Conservation (phyloP, 176 grass and related monocot species). For the Cenchrus fungigraminus region DNA sequence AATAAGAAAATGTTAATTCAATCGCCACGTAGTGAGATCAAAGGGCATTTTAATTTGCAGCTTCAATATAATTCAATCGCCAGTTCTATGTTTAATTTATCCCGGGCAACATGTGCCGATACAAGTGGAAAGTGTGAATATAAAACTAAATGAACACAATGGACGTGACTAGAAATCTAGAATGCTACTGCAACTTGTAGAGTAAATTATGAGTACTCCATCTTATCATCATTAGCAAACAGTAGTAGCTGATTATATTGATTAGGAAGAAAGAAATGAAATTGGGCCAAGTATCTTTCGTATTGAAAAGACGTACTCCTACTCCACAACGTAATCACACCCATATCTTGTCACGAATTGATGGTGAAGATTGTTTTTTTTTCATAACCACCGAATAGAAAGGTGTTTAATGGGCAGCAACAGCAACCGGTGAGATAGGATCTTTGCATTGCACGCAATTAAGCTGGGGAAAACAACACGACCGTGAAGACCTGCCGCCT, state of each 20-base stretch:
- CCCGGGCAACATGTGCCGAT: background rate
- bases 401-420: slow-evolving; percentile 47
- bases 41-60: background rate
- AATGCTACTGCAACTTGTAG: background rate
- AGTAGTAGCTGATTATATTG: background rate
- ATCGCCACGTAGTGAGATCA: background rate
- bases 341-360: slow-evolving; percentile 34
- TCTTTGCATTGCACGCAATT: slow-evolving; percentile 39
- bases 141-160: background rate
- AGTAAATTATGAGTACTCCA: background rate
- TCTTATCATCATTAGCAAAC: background rate
- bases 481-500: slow-evolving; percentile 14
- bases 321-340: slow-evolving; percentile 35
- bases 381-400: slow-evolving; percentile 52
- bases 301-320: slow-evolving; percentile 25
- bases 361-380: slow-evolving; percentile 45
- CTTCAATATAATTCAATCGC: background rate
- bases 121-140: background rate
- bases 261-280: background rate
- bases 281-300: slow-evolving; percentile 14
- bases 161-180: background rate
- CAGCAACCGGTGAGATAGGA: slow-evolving; percentile 38
- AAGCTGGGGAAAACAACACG: slow-evolving; percentile 21
- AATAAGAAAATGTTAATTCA: background rate
- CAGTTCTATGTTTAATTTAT: background rate